phyloP scores from a whole-genome alignment of 2,329 filamentous ascomycete genomes.

The Chaetoscypha palmicola region DNA sequence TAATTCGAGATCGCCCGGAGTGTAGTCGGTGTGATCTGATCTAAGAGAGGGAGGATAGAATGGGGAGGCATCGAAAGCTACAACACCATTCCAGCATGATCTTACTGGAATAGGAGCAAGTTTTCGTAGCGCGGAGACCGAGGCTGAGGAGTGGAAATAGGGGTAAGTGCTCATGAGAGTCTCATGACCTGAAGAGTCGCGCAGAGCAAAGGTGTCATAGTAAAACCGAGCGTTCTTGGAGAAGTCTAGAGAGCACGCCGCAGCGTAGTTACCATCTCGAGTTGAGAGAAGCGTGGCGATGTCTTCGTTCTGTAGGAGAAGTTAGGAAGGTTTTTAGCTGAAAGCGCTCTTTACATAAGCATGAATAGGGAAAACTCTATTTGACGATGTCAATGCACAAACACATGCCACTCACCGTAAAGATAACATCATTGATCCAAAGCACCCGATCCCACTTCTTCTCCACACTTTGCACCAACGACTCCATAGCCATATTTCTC shows the following conservation, averaged over 20 bases:
- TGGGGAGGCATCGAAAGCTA: conserved; percentile 45
- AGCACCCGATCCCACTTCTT: conserved; percentile 46
- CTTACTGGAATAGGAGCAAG: conserved; percentile 44
- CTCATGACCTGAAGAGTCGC: conserved; percentile 45
- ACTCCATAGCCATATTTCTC: conserved; percentile 53
- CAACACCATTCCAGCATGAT: conserved; percentile 53
- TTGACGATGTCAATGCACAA: too few relatives aligned
- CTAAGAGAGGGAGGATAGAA: conserved; percentile 36
- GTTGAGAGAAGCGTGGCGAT: conserved; percentile 50
- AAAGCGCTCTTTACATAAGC: too few relatives aligned
- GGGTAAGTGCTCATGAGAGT: conserved; percentile 51
- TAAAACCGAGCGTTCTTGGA: conserved; percentile 34
- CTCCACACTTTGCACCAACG: conserved; percentile 10
- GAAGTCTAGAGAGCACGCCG: conserved; percentile 57
- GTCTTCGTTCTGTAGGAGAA: conserved; percentile 48
- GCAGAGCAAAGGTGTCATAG: conserved; percentile 57
- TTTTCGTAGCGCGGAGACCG: conserved; percentile 46
- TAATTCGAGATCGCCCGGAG: not conserved
- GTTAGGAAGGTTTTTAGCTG: too few relatives aligned
- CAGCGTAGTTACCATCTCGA: conserved; percentile 50
- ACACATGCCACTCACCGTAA: conserved; percentile 39
- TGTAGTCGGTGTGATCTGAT: not conserved
- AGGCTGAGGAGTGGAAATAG: conserved; percentile 46
- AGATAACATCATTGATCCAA: conserved; percentile 58
- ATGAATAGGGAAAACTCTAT: too few relatives aligned